A percentile compares a stretch with the other conserved stretches of the same genome.
Evolutionary conservation across 345 rosid genomes (phyloP).

Genomic region (Populus deltoides): DNA sequence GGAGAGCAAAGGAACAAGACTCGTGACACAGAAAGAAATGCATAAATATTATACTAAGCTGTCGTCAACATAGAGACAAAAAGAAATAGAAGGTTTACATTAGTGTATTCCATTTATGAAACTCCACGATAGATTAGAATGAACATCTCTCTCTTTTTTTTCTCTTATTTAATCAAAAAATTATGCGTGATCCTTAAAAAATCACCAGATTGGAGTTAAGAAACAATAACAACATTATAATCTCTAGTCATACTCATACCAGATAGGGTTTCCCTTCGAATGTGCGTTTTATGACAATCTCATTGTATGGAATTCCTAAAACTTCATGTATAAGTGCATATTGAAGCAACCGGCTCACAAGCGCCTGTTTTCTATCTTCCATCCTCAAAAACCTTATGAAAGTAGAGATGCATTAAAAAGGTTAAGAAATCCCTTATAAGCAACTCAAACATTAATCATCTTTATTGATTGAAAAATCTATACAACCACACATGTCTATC

Average conservation of each 20-base stretch:
- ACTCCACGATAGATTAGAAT: too few species aligned
- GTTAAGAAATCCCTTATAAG: background rate
- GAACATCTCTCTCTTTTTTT: too few species aligned
- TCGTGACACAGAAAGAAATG: too few species aligned
- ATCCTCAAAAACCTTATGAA: constrained; percentile 42
- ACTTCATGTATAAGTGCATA: constrained; percentile 47
- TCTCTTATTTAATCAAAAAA: too few species aligned
- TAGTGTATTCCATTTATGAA: too few species aligned
- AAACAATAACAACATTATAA: background rate
- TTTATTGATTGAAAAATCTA: background rate
- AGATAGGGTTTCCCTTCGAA: constrained; percentile 64
- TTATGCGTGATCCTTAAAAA: background rate
- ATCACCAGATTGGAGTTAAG: background rate
- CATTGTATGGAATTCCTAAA: constrained; percentile 37
- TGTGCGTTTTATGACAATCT: constrained; percentile 49
- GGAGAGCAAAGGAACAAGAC: background rate
- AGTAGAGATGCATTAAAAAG: background rate
- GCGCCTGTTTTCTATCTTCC: constrained; percentile 61
- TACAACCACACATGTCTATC: background rate
- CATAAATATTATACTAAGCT: too few species aligned
- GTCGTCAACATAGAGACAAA: too few species aligned
- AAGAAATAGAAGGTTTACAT: too few species aligned
- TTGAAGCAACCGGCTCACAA: constrained; percentile 63
- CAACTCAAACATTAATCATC: background rate
- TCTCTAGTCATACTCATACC: constrained; percentile 43